phyloP scores from a whole-genome alignment of 2,329 filamentous ascomycete species.

The Clarireedia sp. region DNA sequence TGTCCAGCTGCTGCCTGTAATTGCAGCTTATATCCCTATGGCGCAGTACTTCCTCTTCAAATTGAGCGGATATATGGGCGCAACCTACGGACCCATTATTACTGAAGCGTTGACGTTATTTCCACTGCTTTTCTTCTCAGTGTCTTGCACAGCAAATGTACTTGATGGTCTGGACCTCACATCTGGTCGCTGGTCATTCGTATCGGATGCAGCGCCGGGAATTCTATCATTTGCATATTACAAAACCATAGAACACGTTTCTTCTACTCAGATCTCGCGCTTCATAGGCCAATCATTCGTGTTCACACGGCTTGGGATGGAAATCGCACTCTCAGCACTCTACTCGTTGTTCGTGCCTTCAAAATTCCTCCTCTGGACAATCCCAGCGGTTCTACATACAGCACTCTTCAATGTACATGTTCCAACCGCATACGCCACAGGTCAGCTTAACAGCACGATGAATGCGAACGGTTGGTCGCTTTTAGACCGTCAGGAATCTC shows the following conservation, averaged over 20 bases:
- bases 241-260: constrained; percentile 34
- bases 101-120: constrained; percentile 69
- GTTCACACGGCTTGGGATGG: constrained; percentile 64
- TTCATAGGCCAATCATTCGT: constrained; percentile 55
- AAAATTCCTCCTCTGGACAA: constrained; percentile 53
- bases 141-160: constrained; percentile 54
- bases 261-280: constrained; percentile 35
- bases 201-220: constrained; percentile 57
- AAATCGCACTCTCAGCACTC: constrained; percentile 55
- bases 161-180: constrained; percentile 52
- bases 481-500: constrained; percentile 73
- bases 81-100: constrained; percentile 63
- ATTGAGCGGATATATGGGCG: constrained; percentile 58
- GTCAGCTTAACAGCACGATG: constrained; percentile 59
- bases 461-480: constrained; percentile 61
- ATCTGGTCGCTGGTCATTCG: constrained; percentile 44
- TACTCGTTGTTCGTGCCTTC: constrained; percentile 65
- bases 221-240: constrained; percentile 60
- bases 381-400: constrained; percentile 69
- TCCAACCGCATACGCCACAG: constrained; percentile 50
- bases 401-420: constrained; percentile 68
- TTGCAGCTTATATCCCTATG: constrained; percentile 68
- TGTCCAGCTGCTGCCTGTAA: constrained; percentile 54
- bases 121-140: constrained; percentile 56
- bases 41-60: constrained; percentile 65